Base-by-base conservation (phyloP, 208 protist genomes). In the Angomonas ambiguus region DNA sequence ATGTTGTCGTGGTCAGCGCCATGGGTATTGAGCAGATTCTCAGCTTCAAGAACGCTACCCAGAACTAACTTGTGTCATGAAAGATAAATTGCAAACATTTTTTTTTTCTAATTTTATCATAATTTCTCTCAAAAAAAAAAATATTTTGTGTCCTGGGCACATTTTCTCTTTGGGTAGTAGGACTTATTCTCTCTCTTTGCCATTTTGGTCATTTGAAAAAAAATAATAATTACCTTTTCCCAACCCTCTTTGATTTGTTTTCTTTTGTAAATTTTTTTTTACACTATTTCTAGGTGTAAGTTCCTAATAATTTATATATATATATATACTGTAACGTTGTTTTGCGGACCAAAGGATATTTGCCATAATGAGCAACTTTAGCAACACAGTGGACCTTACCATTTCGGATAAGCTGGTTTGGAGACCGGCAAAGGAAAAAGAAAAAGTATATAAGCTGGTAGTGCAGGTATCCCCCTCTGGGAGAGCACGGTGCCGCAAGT, bases 21-120 rank as follows among this genome's bases (percentile, higher is more conserved):
- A 97, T 99, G 92, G 96, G 94, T 71, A 92, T 88, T 62, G 97
- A 99, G 82, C 85, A 88, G 72, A 83, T 98, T 66, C 79, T 98
- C 51, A 83, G 84, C 71, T 83, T 85, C 72, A 98, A 98, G 92
- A 94, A 94, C 75, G 86, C 88, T 41, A 82, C 79, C 20, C 80
- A 91, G 61, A 87, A 84, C 56, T 90, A 87, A 78, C 6, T 56
- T 56, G 49, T 30, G 20, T 45, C 69, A 64, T 35, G 45, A 24
- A 64, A 48, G 45, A 10, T 60, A 62, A 27, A 64, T 16, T 5
- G 11, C 18, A 25, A 57, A 27, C 8, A 38, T 31, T 80, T 62
- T 35, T 30, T 57, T 62, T 77, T 33, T 45, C 32, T 57, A 63
- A 57, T 24, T 35, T 48, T 57, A 60, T 60, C 51, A 35, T 22